Percentiles rank a stretch among this genome's conserved stretches.
phyloP scores from a whole-genome alignment of 2,329 filamentous ascomycete species.

The Fusarium sacchari region DNA sequence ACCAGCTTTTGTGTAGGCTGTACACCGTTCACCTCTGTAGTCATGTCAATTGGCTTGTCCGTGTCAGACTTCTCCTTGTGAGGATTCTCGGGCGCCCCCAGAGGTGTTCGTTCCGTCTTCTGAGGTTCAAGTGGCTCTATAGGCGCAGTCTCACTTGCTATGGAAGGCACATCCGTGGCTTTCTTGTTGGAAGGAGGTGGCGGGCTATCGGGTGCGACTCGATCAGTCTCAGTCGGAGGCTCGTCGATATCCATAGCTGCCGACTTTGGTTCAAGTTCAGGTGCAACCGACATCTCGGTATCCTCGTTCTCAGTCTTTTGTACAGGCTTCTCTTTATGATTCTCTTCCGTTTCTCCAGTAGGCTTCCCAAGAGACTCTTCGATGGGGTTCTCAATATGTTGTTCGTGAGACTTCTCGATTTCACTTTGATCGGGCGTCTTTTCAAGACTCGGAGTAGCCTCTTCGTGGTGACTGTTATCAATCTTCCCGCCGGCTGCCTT shows the following conservation, averaged over 20 bases:
- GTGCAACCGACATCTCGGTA: slow-evolving; percentile 4
- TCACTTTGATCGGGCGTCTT: not conserved
- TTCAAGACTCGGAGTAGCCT: not conserved
- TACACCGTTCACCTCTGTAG: not conserved
- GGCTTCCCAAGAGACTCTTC: not conserved
- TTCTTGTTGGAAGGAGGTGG: slow-evolving; percentile 8
- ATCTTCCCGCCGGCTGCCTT: not conserved
- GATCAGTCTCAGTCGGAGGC: slow-evolving; percentile 9
- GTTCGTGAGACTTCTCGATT: not conserved
- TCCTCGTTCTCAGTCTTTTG: not conserved
- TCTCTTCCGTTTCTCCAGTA: not conserved
- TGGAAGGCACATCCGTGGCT: not conserved
- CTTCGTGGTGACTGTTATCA: not conserved
- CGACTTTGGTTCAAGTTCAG: slow-evolving; percentile 49
- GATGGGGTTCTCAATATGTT: not conserved
- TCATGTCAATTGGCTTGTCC: not conserved
- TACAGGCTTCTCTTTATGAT: not conserved
- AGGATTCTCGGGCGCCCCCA: not conserved
- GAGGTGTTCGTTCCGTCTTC: slow-evolving; percentile 1
- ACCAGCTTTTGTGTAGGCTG: not conserved
- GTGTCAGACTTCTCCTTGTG: not conserved
- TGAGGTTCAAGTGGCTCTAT: slow-evolving; percentile 4
- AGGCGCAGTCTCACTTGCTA: not conserved
- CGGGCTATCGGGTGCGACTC: slow-evolving; percentile 7
- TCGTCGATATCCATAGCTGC: slow-evolving; percentile 56